A percentile compares a stretch with the other conserved stretches of the same genome.
Evolutionary conservation across 345 rosid species (phyloP).

Genomic region (Anastatica hierochuntica): DNA sequence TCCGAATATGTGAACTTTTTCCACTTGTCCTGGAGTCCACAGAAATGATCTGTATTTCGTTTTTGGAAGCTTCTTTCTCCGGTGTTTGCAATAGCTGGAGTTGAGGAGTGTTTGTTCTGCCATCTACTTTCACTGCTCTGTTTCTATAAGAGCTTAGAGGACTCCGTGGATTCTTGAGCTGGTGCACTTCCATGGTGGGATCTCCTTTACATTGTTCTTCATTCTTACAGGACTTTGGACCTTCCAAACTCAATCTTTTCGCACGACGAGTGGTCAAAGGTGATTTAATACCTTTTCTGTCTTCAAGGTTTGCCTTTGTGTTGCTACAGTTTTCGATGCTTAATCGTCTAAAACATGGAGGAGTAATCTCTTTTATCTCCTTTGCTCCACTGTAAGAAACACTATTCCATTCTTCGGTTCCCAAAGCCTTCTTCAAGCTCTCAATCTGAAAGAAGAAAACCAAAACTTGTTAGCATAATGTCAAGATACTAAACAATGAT

Average conservation of each 20-base stretch:
- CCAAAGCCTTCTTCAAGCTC: constrained; percentile 71
- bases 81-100: constrained; percentile 58
- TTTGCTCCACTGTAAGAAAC: constrained; percentile 23
- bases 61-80: constrained; percentile 31
- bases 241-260: constrained; percentile 59
- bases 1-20: constrained; percentile 68
- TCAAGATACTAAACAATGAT: neutral
- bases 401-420: constrained; percentile 39
- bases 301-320: constrained; percentile 37
- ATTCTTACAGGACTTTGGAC: constrained; percentile 33
- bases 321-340: constrained; percentile 34
- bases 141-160: constrained; percentile 44
- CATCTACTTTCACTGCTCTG: constrained; percentile 30
- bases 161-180: constrained; percentile 37
- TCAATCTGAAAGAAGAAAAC: constrained; percentile 52
- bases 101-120: constrained; percentile 38
- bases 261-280: constrained; percentile 38
- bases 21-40: constrained; percentile 41
- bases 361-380: constrained; percentile 52
- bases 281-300: constrained; percentile 39
- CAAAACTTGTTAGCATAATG: constrained; percentile 3
- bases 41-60: constrained; percentile 36
- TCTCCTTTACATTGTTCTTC: constrained; percentile 26
- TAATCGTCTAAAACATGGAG: constrained; percentile 59
- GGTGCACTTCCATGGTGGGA: constrained; percentile 21